These are phyloP conservation scores for Abrus precatorius DNA, from an alignment of 306 rosid genomes.

Conservation along the genomic window DNA sequence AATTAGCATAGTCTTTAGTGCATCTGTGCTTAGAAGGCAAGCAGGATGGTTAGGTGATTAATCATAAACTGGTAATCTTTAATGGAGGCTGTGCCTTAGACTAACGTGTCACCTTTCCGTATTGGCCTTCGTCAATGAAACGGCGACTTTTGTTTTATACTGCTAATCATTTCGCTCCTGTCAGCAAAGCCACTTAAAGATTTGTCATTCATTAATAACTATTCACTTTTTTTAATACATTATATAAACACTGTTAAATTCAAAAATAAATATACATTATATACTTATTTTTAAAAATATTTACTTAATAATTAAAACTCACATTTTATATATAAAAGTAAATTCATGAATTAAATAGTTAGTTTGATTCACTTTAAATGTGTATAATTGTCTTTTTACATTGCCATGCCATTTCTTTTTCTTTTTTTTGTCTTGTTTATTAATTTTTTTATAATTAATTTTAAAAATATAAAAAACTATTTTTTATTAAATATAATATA, in stretches of 20 bases:
- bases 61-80: slow-evolving; percentile 33
- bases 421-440: not conserved
- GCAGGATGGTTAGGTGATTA: slow-evolving; percentile 44
- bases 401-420: slow-evolving; percentile 11
- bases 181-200: too few species aligned
- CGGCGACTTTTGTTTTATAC: slow-evolving; percentile 52
- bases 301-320: too few species aligned
- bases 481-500: too few species aligned
- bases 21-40: slow-evolving; percentile 63
- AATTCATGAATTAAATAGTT: not conserved
- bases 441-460: not conserved
- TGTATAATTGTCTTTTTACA: not conserved
- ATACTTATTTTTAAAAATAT: too few species aligned
- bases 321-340: too few species aligned
- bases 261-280: too few species aligned
- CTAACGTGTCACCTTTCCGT: slow-evolving; percentile 54
- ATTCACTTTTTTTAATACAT: too few species aligned
- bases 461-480: too few species aligned
- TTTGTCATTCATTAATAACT: not conserved
- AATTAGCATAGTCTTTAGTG: slow-evolving; percentile 7
- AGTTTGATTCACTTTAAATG: slow-evolving; percentile 4
- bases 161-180: slow-evolving; percentile 41
- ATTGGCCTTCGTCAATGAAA: slow-evolving; percentile 57
- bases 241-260: too few species aligned
- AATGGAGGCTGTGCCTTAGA: slow-evolving; percentile 26